These are phyloP conservation scores for Amniculicola lignicola DNA, from an alignment of 495 filamentous ascomycete genomes.

Conservation along the genomic window DNA sequence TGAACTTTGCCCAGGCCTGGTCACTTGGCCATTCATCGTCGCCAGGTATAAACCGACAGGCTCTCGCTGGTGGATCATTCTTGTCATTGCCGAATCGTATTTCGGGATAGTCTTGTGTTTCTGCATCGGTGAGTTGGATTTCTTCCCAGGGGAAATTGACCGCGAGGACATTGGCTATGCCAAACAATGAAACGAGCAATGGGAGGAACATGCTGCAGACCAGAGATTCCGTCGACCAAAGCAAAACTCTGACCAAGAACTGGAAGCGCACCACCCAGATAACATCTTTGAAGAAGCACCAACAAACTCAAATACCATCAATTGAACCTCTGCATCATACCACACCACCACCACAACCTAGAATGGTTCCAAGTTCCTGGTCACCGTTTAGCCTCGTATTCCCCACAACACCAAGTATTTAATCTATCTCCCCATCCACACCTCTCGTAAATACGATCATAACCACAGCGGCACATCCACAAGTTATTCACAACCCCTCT, in stretches of 20 bases:
- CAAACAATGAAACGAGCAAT: background rate
- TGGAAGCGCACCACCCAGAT: too few species aligned
- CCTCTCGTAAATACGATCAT: background rate
- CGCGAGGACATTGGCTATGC: background rate
- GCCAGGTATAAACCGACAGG: conserved; percentile 20
- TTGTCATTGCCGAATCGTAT: conserved; percentile 15
- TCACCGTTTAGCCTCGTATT: too few species aligned
- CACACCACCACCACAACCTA: too few species aligned
- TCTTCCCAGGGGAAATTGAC: conserved; percentile 27
- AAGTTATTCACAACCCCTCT: too few species aligned
- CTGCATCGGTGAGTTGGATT: conserved; percentile 19
- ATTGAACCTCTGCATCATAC: too few species aligned
- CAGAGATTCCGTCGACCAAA: background rate
- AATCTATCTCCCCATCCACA: background rate
- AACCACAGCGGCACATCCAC: too few species aligned
- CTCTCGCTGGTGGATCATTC: background rate
- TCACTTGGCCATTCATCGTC: conserved; percentile 27
- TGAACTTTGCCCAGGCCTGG: conserved; percentile 24
- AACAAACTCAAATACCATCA: background rate
- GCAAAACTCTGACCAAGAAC: background rate
- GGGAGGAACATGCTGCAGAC: conserved; percentile 10
- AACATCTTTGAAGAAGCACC: too few species aligned
- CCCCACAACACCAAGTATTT: too few species aligned
- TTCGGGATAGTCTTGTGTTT: conserved; percentile 15
- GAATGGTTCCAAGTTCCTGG: too few species aligned